Base-by-base conservation (phyloP, 441 rosid genomes). In the Pelargonium cotyledonis region DNA sequence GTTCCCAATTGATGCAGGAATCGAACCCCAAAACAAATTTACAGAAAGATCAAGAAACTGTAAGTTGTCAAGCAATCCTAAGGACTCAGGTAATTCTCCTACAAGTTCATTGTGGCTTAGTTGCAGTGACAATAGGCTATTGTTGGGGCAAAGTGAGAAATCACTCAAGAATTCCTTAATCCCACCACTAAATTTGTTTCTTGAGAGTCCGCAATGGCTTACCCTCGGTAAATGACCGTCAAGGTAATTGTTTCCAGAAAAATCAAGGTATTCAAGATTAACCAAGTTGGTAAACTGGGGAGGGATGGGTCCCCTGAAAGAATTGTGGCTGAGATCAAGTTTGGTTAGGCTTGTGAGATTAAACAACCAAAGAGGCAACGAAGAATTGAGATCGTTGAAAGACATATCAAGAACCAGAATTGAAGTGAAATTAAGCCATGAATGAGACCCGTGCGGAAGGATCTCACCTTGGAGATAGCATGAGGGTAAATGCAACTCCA, bases 351-450 rank as follows among this genome's bases (percentile, higher is more conserved):
- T 46, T 16, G 82, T 75, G 35, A 83, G 80, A 61, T 78, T 80
- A 68, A 76, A 82, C 61, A 86, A 10, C 86, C 83, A 80, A 0
- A 0, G 68, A 11, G 85, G 74, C 3, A 85, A 63, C 5, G 51
- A 3, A 41, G 87, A 76, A 69, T 70, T 73, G 40, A 83, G 82
- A 47, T 78, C 71, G 72, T 82, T 82, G 0, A 73, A 75, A 0
- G 84, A 82, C 57, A 86, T 63, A 75, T 80, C 85, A 75, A 86
- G 81, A 53, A 79, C 75, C 0, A 72, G 72, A 63, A 82, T 81
- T 1, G 79, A 78, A 46, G 80, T 73, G 72, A 80, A 79, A 65
- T 83, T 70, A 4, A 72, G 31, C 31, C 31, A 29, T 35, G 65
- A 70, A 8, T 70, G 69, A 6, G 75, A 4, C 43, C 79, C 72